phyloP scores from a whole-genome alignment of 2,329 filamentous ascomycete species.

The Ceratocystis colombiana region DNA sequence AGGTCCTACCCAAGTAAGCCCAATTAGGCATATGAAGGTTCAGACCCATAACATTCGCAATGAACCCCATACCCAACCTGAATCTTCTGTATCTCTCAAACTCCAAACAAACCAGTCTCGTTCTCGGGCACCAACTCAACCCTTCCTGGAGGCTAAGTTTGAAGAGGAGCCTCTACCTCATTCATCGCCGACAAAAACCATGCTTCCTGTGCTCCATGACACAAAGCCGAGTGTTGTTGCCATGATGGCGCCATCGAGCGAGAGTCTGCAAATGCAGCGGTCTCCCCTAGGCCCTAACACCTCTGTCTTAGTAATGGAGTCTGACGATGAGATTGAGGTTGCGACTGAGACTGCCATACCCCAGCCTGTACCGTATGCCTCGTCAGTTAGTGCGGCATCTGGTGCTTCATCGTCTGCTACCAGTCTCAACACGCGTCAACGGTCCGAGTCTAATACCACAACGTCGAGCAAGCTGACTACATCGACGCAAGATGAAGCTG shows the following conservation, averaged over 20 bases:
- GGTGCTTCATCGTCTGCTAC: conserved; percentile 32
- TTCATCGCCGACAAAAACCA: not conserved
- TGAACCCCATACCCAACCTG: conserved; percentile 9
- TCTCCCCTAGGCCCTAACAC: conserved; percentile 31
- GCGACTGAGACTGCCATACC: conserved; percentile 29
- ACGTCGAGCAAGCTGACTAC: conserved; percentile 32
- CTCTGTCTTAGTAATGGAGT: conserved; percentile 36
- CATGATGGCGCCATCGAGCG: conserved; percentile 11
- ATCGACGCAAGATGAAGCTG: conserved; percentile 34
- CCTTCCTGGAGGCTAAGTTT: conserved; percentile 3
- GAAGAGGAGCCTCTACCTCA: conserved; percentile 8
- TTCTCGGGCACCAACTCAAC: not conserved
- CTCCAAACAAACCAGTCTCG: not conserved
- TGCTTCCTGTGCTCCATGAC: not conserved
- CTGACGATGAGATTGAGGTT: conserved; percentile 33
- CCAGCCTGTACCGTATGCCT: conserved; percentile 26
- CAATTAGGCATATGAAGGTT: not conserved
- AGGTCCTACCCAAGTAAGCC: not conserved
- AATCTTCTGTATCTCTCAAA: conserved; percentile 8
- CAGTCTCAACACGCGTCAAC: conserved; percentile 25
- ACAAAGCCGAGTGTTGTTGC: not conserved
- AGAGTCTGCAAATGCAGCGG: not conserved
- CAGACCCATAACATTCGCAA: conserved; percentile 15
- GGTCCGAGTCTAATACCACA: conserved; percentile 32
- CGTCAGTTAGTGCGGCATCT: conserved; percentile 36